phyloP scores from a whole-genome alignment of 192 early-diverging fungal genomes.

The Backusella luteola region DNA sequence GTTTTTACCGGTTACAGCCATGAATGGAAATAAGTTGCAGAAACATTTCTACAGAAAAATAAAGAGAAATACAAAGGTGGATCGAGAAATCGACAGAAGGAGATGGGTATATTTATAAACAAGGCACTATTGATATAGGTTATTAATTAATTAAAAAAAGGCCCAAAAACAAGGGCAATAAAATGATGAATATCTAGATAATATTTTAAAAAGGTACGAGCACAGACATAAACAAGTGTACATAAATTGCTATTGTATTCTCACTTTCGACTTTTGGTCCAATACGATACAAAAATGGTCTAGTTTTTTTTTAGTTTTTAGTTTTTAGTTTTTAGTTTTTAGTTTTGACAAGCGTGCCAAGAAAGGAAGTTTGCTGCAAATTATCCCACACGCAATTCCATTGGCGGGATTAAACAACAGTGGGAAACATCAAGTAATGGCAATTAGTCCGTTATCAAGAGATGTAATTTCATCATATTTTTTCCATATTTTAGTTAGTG shows the following conservation, averaged over 20 bases:
- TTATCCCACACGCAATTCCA: neutral
- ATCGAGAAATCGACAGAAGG: neutral
- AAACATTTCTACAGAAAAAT: neutral
- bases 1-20: neutral
- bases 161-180: neutral
- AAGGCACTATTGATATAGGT: neutral
- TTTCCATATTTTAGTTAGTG: neutral
- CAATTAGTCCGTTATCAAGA: neutral
- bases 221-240: neutral
- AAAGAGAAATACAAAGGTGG: neutral
- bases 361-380: slow-evolving; percentile 4
- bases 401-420: neutral
- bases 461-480: neutral
- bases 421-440: neutral
- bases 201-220: neutral
- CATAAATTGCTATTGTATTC: neutral
- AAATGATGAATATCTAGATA: neutral
- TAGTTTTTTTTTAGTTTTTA: neutral
- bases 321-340: neutral
- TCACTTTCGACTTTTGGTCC: neutral
- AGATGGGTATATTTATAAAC: neutral
- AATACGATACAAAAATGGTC: neutral
- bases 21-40: neutral
- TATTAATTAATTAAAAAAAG: too few relatives aligned
- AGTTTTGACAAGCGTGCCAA: neutral